Conservation (phyloP, 2,329 filamentous ascomycete species). For the Botryotinia convoluta region DNA sequence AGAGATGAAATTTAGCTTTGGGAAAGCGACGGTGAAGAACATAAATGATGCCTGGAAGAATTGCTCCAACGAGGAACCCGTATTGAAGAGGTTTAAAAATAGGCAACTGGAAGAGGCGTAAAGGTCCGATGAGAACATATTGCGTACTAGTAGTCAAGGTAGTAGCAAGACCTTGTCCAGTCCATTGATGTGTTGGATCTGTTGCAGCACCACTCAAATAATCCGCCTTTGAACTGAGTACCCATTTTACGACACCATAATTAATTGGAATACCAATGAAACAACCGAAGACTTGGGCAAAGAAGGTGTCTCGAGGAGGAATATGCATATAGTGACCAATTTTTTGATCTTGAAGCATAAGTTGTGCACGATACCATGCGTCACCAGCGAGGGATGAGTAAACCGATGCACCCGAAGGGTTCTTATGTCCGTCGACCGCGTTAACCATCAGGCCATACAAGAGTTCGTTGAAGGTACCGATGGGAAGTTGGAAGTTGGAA, state of each 20-base stretch:
- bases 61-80: conserved; percentile 52
- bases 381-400: conserved; percentile 60
- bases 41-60: conserved; percentile 48
- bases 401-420: conserved; percentile 55
- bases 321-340: conserved; percentile 65
- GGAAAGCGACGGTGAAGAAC: conserved; percentile 53
- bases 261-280: conserved; percentile 59
- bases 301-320: conserved; percentile 57
- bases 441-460: conserved; percentile 60
- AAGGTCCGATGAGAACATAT: conserved; percentile 56
- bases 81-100: conserved; percentile 51
- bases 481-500: conserved; percentile 53
- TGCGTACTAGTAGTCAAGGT: conserved; percentile 56
- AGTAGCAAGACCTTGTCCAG: conserved; percentile 51
- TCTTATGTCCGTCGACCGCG: conserved; percentile 49
- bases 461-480: conserved; percentile 59
- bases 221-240: conserved; percentile 54
- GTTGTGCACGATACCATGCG: conserved; percentile 58
- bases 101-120: conserved; percentile 47
- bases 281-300: conserved; percentile 59
- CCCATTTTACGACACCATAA: conserved; percentile 60
- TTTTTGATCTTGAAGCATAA: conserved; percentile 60
- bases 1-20: conserved; percentile 50
- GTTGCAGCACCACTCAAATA: conserved; percentile 49
- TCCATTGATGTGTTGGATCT: conserved; percentile 61